Base-by-base conservation (phyloP, 306 rosid genomes). In the Prunus davidiana region DNA sequence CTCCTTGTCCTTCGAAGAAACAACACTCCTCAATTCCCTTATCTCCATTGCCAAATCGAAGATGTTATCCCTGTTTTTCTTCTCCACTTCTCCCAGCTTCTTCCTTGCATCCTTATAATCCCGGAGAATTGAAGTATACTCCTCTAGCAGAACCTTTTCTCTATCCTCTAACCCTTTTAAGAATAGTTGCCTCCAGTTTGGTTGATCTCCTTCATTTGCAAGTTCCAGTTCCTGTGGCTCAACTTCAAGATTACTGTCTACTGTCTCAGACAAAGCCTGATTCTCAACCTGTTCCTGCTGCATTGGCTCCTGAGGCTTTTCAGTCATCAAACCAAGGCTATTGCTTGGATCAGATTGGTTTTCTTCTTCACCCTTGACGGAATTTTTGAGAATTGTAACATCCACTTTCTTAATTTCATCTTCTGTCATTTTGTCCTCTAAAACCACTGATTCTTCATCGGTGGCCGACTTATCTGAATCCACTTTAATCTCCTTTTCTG, bases 141-240 rank as follows among this genome's bases (percentile, higher is more conserved):
- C 98, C 13, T 89, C 93, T 64, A 89, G 78, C 30, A 87, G 69
- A 82, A 82, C 73, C 72, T 83, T 89, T 64, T 95, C 97, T 82
- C 91, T 90, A 25, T 89, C 96, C 76, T 89, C 97, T 76, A 86
- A 78, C 60, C 87, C 97, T 80, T 79, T 86, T 15, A 77, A 73
- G 76, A 91, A 84, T 81, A 86, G 12, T 12, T 87, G 89, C 77
- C 90, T 89, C 97, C 91, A 86, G 51, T 86, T 84, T 2, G 91
- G 91, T 57, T 81, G 85, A 41, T 49, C 88, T 72, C 76, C 80
- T 81, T 82, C 96, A 69, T 70, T 82, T 13, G 66, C 87, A 15
- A 64, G 18, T 22, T 72, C 88, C 41, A 16, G 65, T 67, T 79
- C 82, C 19, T 65, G 81, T 27, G 78, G 63, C 76, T 90, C 83